A percentile compares a stretch with the other conserved stretches of the same genome.
phyloP scores from a whole-genome alignment of 306 rosid species.

The Quercus rubra region DNA sequence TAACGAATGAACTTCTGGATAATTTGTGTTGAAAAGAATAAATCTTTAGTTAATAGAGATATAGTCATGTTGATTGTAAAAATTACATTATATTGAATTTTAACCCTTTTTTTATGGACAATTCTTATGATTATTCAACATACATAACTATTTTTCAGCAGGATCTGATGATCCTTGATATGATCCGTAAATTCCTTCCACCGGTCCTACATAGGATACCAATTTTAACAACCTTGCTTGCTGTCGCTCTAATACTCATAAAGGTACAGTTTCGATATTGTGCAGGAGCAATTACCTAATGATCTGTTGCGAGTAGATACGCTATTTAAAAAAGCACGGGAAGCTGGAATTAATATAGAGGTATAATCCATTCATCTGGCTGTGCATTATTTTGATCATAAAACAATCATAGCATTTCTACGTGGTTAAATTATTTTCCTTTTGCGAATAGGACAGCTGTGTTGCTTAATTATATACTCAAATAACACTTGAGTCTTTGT shows the following conservation, averaged over 20 bases:
- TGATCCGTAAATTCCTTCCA: too few relatives aligned
- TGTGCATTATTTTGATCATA: constrained; percentile 12
- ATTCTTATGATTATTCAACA: too few relatives aligned
- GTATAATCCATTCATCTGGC: constrained; percentile 37
- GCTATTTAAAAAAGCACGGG: constrained; percentile 70
- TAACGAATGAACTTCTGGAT: too few relatives aligned
- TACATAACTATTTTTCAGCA: too few relatives aligned
- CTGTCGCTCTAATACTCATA: constrained; percentile 1
- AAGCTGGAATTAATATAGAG: constrained; percentile 79
- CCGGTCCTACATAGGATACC: too few relatives aligned
- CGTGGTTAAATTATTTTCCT: not conserved
- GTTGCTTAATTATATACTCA: not conserved
- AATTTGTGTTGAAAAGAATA: too few relatives aligned
- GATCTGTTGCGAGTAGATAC: constrained; percentile 75
- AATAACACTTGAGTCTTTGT: not conserved
- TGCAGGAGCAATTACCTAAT: constrained; percentile 82
- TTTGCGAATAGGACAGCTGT: not conserved
- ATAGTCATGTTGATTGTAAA: too few relatives aligned
- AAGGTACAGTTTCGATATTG: constrained; percentile 24
- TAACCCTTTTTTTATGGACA: too few relatives aligned
- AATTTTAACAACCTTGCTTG: constrained; percentile 2
- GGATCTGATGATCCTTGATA: too few relatives aligned
- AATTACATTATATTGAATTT: too few relatives aligned
- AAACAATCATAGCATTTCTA: not conserved
- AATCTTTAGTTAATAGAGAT: too few relatives aligned